These are phyloP conservation scores for Cenchrus purpureus DNA, from an alignment of 176 grass and related monocot genomes.

Conservation along the genomic window DNA sequence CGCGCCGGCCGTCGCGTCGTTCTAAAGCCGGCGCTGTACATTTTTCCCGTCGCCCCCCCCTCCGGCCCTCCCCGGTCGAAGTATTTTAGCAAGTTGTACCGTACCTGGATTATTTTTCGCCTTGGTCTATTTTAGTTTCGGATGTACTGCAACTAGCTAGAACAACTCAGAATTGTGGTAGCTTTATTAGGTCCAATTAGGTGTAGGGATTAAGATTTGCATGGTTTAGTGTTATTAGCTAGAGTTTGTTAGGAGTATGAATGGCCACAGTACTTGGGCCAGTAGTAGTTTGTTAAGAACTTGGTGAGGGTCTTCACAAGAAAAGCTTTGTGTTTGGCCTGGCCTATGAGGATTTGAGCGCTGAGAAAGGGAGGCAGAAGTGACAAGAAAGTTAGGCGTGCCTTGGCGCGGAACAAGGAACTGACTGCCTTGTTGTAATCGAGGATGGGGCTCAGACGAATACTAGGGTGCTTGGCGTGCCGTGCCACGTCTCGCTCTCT, in stretches of 20 bases:
- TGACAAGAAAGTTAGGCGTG: conserved; percentile 20
- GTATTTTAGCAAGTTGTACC: conserved; percentile 42
- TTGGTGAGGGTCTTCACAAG: conserved; percentile 20
- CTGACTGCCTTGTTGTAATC: conserved; percentile 23
- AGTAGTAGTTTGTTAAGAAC: conserved; percentile 19
- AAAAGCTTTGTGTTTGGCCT: conserved; percentile 36
- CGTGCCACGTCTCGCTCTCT: neutral
- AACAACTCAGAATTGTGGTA: conserved; percentile 49
- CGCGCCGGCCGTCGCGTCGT: conserved; percentile 59
- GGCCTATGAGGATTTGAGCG: neutral
- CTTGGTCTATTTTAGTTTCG: conserved; percentile 14
- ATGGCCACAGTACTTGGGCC: conserved; percentile 21
- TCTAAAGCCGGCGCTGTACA: conserved; percentile 69
- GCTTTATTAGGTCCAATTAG: conserved; percentile 52
- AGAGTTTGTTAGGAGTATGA: conserved; percentile 33
- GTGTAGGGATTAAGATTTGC: conserved; percentile 52
- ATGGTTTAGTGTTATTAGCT: neutral
- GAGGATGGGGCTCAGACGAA: neutral
- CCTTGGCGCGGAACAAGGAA: conserved; percentile 41
- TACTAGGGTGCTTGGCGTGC: neutral
- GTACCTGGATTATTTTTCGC: conserved; percentile 39
- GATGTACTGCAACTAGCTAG: conserved; percentile 26
- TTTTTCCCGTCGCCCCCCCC: neutral
- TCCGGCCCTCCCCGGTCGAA: neutral
- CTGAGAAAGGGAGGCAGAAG: neutral